phyloP scores from a whole-genome alignment of 345 rosid genomes.

The Ceriops tagal region DNA sequence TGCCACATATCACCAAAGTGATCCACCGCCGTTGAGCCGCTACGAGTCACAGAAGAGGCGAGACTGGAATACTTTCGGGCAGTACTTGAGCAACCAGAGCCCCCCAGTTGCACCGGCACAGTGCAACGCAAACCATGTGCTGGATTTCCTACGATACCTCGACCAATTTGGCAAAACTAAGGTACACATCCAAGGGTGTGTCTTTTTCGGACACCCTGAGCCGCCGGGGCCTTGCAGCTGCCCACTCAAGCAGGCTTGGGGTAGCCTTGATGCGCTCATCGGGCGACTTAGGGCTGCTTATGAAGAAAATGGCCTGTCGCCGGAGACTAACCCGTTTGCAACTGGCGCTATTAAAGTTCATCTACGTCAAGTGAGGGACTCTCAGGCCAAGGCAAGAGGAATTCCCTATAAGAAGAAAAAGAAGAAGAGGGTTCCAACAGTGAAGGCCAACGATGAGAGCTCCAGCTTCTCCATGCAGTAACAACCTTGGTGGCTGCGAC shows the following conservation, averaged over 20 bases:
- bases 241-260: constrained; percentile 88
- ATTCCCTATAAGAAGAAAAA: constrained; percentile 87
- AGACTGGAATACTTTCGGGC: constrained; percentile 94
- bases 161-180: constrained; percentile 90
- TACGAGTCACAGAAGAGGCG: constrained; percentile 81
- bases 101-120: constrained; percentile 71
- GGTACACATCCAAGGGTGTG: constrained; percentile 80
- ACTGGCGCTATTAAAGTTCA: constrained; percentile 62
- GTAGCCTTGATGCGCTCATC: constrained; percentile 88
- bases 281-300: constrained; percentile 84
- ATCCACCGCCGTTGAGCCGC: constrained; percentile 56
- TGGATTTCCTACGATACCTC: constrained; percentile 73
- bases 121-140: constrained; percentile 63
- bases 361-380: constrained; percentile 76
- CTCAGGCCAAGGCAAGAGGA: constrained; percentile 82
- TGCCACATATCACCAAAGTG: constrained; percentile 5
- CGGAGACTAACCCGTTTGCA: constrained; percentile 85
- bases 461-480: constrained; percentile 43
- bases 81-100: constrained; percentile 75
- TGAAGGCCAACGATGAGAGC: constrained; percentile 31
- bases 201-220: constrained; percentile 72
- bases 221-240: constrained; percentile 80
- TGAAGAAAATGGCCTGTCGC: constrained; percentile 77
- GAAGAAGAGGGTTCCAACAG: constrained; percentile 48
- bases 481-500: constrained; percentile 16